These are phyloP conservation scores for Juncus effusus DNA, from an alignment of 176 grass and related monocot species.

Conservation along the genomic window DNA sequence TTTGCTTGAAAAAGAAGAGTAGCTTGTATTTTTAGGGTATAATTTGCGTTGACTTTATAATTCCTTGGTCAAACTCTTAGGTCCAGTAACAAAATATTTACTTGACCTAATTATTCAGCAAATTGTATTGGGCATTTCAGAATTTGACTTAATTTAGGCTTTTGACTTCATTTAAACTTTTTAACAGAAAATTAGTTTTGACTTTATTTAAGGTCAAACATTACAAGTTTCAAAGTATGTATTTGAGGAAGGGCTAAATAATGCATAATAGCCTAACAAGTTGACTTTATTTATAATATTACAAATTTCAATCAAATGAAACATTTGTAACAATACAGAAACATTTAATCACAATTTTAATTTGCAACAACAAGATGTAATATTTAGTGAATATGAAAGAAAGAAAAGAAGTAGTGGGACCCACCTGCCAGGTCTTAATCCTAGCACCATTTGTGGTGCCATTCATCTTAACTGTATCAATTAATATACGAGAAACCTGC, in stretches of 20 bases:
- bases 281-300: too few species aligned
- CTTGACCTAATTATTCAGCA: not conserved
- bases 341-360: not conserved
- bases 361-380: not conserved
- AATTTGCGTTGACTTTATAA: not conserved
- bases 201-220: not conserved
- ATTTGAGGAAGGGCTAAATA: not conserved
- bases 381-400: not conserved
- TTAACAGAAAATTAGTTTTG: not conserved
- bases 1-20: not conserved
- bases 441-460: constrained; percentile 52
- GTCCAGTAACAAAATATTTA: not conserved
- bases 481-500: constrained; percentile 35
- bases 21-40: not conserved
- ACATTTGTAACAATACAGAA: not conserved
- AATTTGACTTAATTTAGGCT: not conserved
- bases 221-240: not conserved
- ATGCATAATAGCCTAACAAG: constrained; percentile 15
- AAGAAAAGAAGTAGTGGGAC: not conserved
- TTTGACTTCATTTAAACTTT: not conserved
- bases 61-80: not conserved
- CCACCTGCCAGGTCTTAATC: constrained; percentile 62
- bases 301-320: too few species aligned
- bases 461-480: constrained; percentile 22
- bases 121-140: constrained; percentile 7